Percentiles rank a stretch among this genome's conserved stretches.
Conservation (phyloP, 805 yeast species). For the Candida pini region DNA sequence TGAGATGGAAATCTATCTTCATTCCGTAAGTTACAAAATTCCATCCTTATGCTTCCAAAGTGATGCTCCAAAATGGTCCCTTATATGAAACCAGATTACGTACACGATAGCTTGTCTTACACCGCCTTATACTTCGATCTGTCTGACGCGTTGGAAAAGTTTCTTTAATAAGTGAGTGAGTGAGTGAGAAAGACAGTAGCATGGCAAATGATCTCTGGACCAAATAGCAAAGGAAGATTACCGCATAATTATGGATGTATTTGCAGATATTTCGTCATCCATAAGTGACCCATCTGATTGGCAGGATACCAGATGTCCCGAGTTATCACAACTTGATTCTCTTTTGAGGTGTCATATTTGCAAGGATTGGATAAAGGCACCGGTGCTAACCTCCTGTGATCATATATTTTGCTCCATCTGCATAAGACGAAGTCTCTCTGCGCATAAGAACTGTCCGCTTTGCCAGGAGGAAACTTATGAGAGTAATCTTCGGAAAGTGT, state of each 20-base stretch:
- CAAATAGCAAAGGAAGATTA: no score
- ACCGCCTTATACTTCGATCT: no score
- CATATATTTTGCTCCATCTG: conserved; percentile 90
- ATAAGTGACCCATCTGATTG: conserved; percentile 74
- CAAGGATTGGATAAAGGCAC: conserved; percentile 73
- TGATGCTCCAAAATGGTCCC: conserved; percentile 38
- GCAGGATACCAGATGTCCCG: conserved; percentile 47
- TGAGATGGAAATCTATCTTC: conserved; percentile 37
- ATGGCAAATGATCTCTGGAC: no score
- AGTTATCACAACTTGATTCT: conserved; percentile 57
- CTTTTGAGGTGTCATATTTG: conserved; percentile 81
- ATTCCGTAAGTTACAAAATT: conserved; percentile 34
- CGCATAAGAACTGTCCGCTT: conserved; percentile 64
- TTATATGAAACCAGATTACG: no score
- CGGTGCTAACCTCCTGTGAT: conserved; percentile 78
- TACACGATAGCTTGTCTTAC: no score
- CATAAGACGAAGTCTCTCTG: conserved; percentile 64
- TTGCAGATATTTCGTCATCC: conserved; percentile 19
- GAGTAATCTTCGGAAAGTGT: conserved; percentile 60
- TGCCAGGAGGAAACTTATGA: conserved; percentile 70
- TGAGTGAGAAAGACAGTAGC: no score
- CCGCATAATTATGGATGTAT: conserved; percentile 8
- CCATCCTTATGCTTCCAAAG: conserved; percentile 32
- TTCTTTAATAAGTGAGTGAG: no score
- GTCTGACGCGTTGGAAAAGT: no score